A percentile compares a stretch with the other conserved stretches of the same genome.
Conservation (phyloP, 2,329 filamentous ascomycete species). For the Aspergillus caelatus region DNA sequence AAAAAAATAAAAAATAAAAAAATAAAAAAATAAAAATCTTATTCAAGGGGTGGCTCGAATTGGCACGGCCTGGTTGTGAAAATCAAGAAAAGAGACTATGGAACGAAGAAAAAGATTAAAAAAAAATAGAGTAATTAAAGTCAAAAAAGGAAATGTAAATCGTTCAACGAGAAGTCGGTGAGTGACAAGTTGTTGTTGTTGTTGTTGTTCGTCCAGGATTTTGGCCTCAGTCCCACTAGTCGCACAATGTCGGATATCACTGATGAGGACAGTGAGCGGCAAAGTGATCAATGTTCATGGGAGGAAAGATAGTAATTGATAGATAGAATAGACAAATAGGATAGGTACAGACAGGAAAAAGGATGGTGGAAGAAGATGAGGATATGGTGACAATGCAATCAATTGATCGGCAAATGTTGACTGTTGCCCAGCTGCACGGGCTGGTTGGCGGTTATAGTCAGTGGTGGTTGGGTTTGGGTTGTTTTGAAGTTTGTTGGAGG, state of each 20-base stretch:
- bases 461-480: constrained; percentile 1
- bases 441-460: neutral
- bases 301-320: neutral
- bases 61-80: neutral
- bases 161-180: constrained; percentile 24
- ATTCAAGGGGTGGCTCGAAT: constrained; percentile 3
- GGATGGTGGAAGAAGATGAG: neutral
- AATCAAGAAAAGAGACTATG: constrained; percentile 3
- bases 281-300: constrained; percentile 1
- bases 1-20: neutral
- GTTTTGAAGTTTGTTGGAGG: constrained; percentile 2
- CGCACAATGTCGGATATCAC: constrained; percentile 9
- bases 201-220: constrained; percentile 12
- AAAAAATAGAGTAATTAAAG: neutral
- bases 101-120: constrained; percentile 9
- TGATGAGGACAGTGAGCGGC: constrained; percentile 5
- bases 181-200: constrained; percentile 15
- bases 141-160: constrained; percentile 14
- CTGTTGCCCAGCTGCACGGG: constrained; percentile 2
- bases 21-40: constrained; percentile 5
- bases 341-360: neutral
- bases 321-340: neutral
- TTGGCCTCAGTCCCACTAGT: constrained; percentile 16
- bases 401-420: constrained; percentile 1
- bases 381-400: neutral